Conservation (phyloP, 495 filamentous ascomycete genomes). For the Cenococcum geophilum region DNA sequence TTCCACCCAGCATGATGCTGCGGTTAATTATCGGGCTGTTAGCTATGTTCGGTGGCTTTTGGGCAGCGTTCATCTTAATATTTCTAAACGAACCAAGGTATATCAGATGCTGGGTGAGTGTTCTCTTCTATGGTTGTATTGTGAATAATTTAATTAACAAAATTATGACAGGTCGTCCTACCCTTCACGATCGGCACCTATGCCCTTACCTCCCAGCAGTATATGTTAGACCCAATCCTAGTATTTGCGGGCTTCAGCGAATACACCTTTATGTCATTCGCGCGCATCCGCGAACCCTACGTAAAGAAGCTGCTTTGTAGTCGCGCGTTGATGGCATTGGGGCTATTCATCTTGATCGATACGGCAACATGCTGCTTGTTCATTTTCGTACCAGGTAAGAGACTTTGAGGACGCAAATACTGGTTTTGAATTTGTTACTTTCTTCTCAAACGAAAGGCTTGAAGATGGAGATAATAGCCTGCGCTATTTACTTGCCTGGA, state of each 20-base stretch:
- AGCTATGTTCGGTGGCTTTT: slow-evolving; percentile 83
- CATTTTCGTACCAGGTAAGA: slow-evolving; percentile 86
- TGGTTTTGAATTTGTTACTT: neutral
- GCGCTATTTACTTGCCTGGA: too few species aligned
- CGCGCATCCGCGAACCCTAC: slow-evolving; percentile 78
- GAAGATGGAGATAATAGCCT: too few species aligned
- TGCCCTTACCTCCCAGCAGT: slow-evolving; percentile 82
- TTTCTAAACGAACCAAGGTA: slow-evolving; percentile 71
- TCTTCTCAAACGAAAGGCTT: too few species aligned
- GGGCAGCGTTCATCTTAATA: slow-evolving; percentile 87
- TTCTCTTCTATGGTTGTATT: neutral
- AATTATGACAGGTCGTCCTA: slow-evolving; percentile 63
- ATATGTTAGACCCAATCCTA: slow-evolving; percentile 85
- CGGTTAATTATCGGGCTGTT: slow-evolving; percentile 81
- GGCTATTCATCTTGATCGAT: slow-evolving; percentile 65
- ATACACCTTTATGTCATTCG: slow-evolving; percentile 89
- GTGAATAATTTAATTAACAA: slow-evolving; percentile 25
- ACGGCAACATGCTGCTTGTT: slow-evolving; percentile 74
- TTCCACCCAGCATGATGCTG: slow-evolving; percentile 77
- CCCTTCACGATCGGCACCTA: slow-evolving; percentile 90
- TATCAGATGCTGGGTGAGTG: slow-evolving; percentile 75
- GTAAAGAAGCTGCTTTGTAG: slow-evolving; percentile 76
- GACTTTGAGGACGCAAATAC: slow-evolving; percentile 48
- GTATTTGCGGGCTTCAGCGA: slow-evolving; percentile 86
- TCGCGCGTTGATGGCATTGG: slow-evolving; percentile 69